phyloP scores from a whole-genome alignment of 2,329 filamentous ascomycete species.

The Trichoderma lentiforme region DNA sequence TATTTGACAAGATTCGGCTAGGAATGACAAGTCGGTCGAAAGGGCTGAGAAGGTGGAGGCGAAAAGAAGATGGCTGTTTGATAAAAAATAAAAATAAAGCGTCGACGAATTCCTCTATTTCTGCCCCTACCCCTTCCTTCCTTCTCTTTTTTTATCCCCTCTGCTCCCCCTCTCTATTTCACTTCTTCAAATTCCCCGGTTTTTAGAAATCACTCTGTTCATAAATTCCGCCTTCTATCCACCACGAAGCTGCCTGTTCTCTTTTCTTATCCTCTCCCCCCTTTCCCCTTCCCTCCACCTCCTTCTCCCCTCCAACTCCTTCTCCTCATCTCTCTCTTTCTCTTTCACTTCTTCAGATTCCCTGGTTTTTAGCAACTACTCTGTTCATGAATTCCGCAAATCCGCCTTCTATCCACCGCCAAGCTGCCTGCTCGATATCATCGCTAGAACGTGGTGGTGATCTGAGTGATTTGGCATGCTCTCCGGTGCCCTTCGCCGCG shows the following conservation, averaged over 20 bases:
- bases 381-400: constrained; percentile 19
- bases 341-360: too few species aligned
- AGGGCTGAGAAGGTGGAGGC: constrained; percentile 20
- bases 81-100: not conserved
- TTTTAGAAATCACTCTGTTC: not conserved
- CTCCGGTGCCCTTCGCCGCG: not conserved
- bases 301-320: too few species aligned
- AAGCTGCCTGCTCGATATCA: constrained; percentile 34
- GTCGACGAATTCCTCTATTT: not conserved
- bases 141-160: not conserved
- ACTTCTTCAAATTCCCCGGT: not conserved
- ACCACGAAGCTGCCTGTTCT: constrained; percentile 33
- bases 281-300: too few species aligned
- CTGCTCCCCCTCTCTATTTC: not conserved
- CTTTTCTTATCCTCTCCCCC: too few species aligned
- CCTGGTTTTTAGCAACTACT: too few species aligned
- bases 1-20: not conserved
- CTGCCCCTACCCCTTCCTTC: not conserved
- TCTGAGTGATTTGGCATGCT: not conserved
- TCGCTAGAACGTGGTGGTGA: constrained; percentile 19
- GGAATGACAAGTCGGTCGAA: not conserved
- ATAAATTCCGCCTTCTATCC: constrained; percentile 27
- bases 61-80: constrained; percentile 11
- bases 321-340: too few species aligned
- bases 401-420: constrained; percentile 32